Evolutionary conservation across 306 rosid species (phyloP).

Genomic region (Rosa multiflora): DNA sequence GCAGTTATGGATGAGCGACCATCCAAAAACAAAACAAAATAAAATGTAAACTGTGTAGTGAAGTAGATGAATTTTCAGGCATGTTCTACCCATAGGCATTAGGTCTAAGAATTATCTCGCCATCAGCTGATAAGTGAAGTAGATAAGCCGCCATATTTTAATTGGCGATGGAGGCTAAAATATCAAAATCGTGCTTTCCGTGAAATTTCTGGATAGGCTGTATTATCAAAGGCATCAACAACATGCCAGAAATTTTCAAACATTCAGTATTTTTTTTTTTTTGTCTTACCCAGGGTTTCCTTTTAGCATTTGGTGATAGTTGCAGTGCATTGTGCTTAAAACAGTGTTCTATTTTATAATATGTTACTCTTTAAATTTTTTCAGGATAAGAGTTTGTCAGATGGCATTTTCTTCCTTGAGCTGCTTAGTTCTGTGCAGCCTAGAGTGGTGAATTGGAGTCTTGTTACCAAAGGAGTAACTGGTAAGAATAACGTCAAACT

Average conservation of each 20-base stretch:
- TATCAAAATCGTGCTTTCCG: background rate
- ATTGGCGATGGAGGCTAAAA: background rate
- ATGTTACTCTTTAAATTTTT: background rate
- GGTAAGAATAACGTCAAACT: conserved; percentile 40
- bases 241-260: background rate
- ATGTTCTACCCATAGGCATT: background rate
- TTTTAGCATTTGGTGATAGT: background rate
- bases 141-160: background rate
- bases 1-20: background rate
- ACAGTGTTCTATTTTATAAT: background rate
- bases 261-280: no score
- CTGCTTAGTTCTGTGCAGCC: conserved; percentile 90
- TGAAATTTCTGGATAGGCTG: background rate
- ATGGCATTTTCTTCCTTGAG: conserved; percentile 92
- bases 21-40: background rate
- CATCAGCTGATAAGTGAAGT: background rate
- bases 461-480: conserved; percentile 80
- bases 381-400: conserved; percentile 84
- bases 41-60: background rate
- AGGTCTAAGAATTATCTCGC: background rate
- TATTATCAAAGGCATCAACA: background rate
- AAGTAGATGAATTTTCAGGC: background rate
- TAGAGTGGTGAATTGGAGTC: conserved; percentile 91
- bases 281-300: background rate
- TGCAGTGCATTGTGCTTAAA: background rate